Conservation (phyloP, 768 basidiomycete species). For the Suillus alpinus region DNA sequence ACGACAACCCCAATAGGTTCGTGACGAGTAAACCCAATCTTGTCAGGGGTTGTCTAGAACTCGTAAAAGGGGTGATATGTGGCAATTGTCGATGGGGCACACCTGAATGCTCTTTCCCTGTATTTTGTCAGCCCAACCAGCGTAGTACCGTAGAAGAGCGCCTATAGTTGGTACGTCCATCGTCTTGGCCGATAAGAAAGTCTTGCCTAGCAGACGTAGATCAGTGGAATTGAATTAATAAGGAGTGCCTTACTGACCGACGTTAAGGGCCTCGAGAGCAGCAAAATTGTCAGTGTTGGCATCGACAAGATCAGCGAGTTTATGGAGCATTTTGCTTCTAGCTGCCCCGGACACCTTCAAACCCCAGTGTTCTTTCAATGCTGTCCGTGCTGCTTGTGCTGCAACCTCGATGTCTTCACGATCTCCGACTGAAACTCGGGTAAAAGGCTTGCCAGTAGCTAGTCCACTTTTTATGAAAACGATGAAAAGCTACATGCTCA, state of each 20-base stretch:
- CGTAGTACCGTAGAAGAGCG: slow-evolving; percentile 69
- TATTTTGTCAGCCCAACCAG: slow-evolving; percentile 89
- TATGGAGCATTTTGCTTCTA: slow-evolving; percentile 56
- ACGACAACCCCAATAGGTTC: slow-evolving; percentile 57
- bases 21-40: slow-evolving; percentile 51
- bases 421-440: slow-evolving; percentile 56
- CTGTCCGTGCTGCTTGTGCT: slow-evolving; percentile 62
- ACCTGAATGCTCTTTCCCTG: slow-evolving; percentile 71
- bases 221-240: background rate
- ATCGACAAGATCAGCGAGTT: slow-evolving; percentile 67
- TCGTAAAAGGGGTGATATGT: background rate
- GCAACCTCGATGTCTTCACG: slow-evolving; percentile 74
- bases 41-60: slow-evolving; percentile 32
- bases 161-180: slow-evolving; percentile 49
- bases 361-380: slow-evolving; percentile 67
- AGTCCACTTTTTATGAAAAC: slow-evolving; percentile 12
- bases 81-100: background rate
- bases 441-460: slow-evolving; percentile 68
- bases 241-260: slow-evolving; percentile 41
- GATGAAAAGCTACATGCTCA: background rate
- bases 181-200: slow-evolving; percentile 44
- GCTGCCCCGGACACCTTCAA: slow-evolving; percentile 49
- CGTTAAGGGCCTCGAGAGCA: slow-evolving; percentile 72
- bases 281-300: slow-evolving; percentile 59
- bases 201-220: slow-evolving; percentile 44